Conservation (phyloP, 768 basidiomycete species). For the Boletus rubropictus region DNA sequence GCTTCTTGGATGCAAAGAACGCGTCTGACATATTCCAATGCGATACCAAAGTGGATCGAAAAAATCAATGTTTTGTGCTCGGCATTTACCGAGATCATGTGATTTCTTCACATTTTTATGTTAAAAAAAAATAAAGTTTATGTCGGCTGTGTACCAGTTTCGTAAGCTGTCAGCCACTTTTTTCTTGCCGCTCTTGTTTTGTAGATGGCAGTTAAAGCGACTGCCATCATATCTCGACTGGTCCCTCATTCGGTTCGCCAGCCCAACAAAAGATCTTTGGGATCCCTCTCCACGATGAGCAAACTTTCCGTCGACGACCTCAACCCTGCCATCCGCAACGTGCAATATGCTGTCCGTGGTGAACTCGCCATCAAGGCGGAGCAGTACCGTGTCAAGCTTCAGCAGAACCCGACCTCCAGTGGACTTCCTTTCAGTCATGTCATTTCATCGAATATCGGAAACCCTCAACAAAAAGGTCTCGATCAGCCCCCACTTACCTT, state of each 20-base stretch:
- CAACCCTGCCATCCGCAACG: constrained; percentile 80
- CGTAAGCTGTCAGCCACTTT: no score
- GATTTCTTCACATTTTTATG: no score
- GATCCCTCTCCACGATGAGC: constrained; percentile 36
- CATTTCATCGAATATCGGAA: constrained; percentile 95
- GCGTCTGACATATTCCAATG: constrained; percentile 62
- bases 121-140: no score
- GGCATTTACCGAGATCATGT: constrained; percentile 18
- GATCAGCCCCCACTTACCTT: constrained; percentile 93
- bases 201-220: constrained; percentile 9
- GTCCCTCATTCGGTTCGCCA: neutral
- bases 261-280: neutral
- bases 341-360: constrained; percentile 95
- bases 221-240: constrained; percentile 4
- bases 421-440: constrained; percentile 80
- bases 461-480: constrained; percentile 93
- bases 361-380: constrained; percentile 96
- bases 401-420: constrained; percentile 38
- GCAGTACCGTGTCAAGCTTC: constrained; percentile 65
- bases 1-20: constrained; percentile 70
- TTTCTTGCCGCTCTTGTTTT: no score
- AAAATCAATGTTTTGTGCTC: constrained; percentile 14
- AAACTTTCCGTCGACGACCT: constrained; percentile 63
- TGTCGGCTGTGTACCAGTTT: no score
- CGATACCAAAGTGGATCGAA: constrained; percentile 5